A percentile compares a stretch with the other conserved stretches of the same genome.
These are phyloP conservation scores for Boletus rubropictus DNA, from an alignment of 768 basidiomycete genomes.

Conservation along the genomic window DNA sequence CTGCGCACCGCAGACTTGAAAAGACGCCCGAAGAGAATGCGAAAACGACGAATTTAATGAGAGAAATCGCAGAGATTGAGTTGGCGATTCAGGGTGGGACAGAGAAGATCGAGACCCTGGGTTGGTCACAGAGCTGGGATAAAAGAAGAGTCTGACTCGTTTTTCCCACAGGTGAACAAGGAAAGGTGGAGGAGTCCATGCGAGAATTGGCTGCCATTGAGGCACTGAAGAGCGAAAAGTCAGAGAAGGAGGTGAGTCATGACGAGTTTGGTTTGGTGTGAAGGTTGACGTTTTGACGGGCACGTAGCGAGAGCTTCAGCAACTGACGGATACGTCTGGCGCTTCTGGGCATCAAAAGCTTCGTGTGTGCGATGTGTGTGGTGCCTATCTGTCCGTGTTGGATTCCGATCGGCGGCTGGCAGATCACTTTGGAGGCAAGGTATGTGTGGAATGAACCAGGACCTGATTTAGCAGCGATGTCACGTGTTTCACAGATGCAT, in stretches of 20 bases:
- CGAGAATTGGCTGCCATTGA: slow-evolving; percentile 96
- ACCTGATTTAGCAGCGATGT: slow-evolving; percentile 24
- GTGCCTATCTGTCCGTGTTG: slow-evolving; percentile 96
- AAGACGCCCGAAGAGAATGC: slow-evolving; percentile 99
- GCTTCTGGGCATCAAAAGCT: slow-evolving; percentile 99
- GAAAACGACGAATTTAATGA: slow-evolving; percentile 97
- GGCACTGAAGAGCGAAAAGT: slow-evolving; percentile 92
- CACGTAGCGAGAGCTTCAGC: slow-evolving; percentile 81
- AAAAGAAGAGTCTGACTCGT: background rate
- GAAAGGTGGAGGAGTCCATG: slow-evolving; percentile 99
- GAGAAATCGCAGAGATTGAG: slow-evolving; percentile 99
- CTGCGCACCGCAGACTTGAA: slow-evolving; percentile 91
- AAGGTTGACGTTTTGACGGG: slow-evolving; percentile 9
- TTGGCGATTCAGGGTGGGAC: slow-evolving; percentile 97
- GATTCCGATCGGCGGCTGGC: slow-evolving; percentile 98
- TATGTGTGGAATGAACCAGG: slow-evolving; percentile 40
- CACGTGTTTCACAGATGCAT: slow-evolving; percentile 73
- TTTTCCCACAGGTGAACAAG: slow-evolving; percentile 72
- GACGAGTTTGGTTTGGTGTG: slow-evolving; percentile 1
- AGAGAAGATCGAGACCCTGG: slow-evolving; percentile 93
- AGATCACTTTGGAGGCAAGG: slow-evolving; percentile 99
- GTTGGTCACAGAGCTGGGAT: slow-evolving; percentile 37
- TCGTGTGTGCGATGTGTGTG: slow-evolving; percentile 99
- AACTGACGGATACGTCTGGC: slow-evolving; percentile 95
- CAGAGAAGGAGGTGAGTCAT: slow-evolving; percentile 78